Base-by-base conservation (phyloP, 2,329 filamentous ascomycete genomes). In the Neopestalotiopsis sp. region DNA sequence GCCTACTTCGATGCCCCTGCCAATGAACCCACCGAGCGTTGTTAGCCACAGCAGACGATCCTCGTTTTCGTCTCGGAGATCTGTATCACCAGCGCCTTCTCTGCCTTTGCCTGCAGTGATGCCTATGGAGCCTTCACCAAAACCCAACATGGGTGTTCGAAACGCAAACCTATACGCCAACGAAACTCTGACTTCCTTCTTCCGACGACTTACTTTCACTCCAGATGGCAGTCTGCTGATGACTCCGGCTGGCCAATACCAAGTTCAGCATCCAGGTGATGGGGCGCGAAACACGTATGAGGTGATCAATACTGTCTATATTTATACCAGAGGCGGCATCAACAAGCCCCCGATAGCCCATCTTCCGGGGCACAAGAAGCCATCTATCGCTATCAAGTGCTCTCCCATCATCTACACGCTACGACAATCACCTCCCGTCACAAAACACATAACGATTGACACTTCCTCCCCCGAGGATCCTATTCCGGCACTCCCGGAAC, bases 291-390 rank as follows among this genome's bases (percentile, higher is more conserved):
- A 90, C 0, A 88, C 88, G 0, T 95, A 96, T 74, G 95, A 99
- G 73, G 88, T 98, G 65, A 94, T 93, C 75, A 99, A 99, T 78
- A 99, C 96, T 0, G 97, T 99, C 28, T 99, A 99, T 81, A 96
- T 99, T 67, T 99, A 99, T 80, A 98, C 95, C 0, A 88, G 96
- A 74, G 96, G 95, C 38, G 96, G 96, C 30, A 94, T 99, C 77
- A 98, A 98, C 82, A 98, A 97, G 79, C 94, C 96, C 1, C 96
- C 96, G 2, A 92, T 98, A 68, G 94, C 95, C 6, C 96, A 98
- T 81, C 86, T 99, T 6, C 96, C 96, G 0, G 96, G 96, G 1
- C 95, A 98, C 81, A 99, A 98, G 85, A 99, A 99, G 80, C 96
- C 96, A 0, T 98, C 96, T 0, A 94, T 99, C 12, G 96, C 95